Conservation (phyloP, 805 yeast genomes). For the Candida tallmaniae region DNA sequence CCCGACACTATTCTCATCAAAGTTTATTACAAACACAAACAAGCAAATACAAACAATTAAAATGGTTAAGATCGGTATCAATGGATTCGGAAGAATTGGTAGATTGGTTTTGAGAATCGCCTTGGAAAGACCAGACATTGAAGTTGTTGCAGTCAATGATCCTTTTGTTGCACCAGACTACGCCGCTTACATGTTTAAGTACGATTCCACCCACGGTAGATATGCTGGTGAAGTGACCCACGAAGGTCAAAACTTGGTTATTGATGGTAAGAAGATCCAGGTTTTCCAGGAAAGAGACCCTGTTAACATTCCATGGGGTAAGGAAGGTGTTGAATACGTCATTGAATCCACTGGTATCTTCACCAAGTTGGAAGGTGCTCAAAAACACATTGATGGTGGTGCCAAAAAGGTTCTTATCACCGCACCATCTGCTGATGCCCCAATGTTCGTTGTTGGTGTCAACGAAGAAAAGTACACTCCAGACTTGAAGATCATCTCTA, state of each 20-base stretch:
- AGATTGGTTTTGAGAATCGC: slow-evolving; percentile 33
- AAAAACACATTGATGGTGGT: slow-evolving; percentile 33
- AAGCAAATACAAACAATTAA: slow-evolving; percentile 3
- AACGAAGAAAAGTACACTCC: slow-evolving; percentile 30
- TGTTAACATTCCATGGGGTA: slow-evolving; percentile 31
- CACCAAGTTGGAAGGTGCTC: slow-evolving; percentile 32
- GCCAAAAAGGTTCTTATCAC: slow-evolving; percentile 33
- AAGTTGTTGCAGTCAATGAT: slow-evolving; percentile 30
- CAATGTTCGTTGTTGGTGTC: slow-evolving; percentile 34
- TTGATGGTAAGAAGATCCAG: slow-evolving; percentile 25
- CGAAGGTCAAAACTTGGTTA: slow-evolving; percentile 19
- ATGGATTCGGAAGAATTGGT: slow-evolving; percentile 35
- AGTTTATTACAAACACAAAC: neutral
- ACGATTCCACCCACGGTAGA: slow-evolving; percentile 34
- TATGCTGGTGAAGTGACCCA: slow-evolving; percentile 25
- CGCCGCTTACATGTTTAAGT: slow-evolving; percentile 34
- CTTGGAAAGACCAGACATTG: slow-evolving; percentile 25
- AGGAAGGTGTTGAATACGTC: slow-evolving; percentile 27
- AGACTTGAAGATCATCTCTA: slow-evolving; percentile 28
- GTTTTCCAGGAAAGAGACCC: slow-evolving; percentile 34
- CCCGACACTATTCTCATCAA: neutral
- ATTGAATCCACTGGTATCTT: slow-evolving; percentile 34
- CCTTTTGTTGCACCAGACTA: slow-evolving; percentile 32
- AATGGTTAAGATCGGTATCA: slow-evolving; percentile 26
- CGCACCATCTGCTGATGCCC: slow-evolving; percentile 33